Evolutionary conservation across 1,139 yeast genomes (phyloP).

Genomic region (Blastobotrys proliferans): DNA sequence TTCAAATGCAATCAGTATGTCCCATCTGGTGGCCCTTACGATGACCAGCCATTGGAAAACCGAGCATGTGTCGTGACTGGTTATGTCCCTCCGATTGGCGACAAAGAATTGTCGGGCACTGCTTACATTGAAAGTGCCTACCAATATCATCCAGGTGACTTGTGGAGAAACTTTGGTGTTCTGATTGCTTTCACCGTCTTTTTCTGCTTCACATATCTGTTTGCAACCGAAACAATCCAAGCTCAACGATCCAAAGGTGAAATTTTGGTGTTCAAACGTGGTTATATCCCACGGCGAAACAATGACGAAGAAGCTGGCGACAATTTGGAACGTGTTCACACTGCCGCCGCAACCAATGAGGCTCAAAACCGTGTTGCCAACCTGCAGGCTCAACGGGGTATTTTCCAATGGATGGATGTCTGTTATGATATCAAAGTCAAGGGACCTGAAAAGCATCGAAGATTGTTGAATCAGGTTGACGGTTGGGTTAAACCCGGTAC

Average conservation of each 20-base stretch:
- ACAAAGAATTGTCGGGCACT: conserved; percentile 51
- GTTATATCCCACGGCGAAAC: conserved; percentile 34
- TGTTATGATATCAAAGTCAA: conserved; percentile 71
- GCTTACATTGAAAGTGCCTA: conserved; percentile 47
- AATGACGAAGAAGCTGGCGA: conserved; percentile 32
- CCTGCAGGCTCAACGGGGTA: conserved; percentile 34
- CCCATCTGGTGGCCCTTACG: conserved; percentile 51
- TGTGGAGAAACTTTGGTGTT: conserved; percentile 86
- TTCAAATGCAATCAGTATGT: conserved; percentile 45
- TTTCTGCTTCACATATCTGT: conserved; percentile 53
- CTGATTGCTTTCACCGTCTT: conserved; percentile 51
- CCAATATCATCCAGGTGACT: conserved; percentile 52
- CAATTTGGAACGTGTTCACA: too few species aligned
- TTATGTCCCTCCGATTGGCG: conserved; percentile 39
- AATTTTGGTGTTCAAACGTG: conserved; percentile 60
- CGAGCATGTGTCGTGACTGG: conserved; percentile 64
- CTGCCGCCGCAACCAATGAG: conserved; percentile 21
- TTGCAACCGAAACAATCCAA: conserved; percentile 60
- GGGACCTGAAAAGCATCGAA: conserved; percentile 46
- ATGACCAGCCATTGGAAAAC: conserved; percentile 37
- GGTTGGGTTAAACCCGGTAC: conserved; percentile 63
- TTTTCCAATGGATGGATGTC: conserved; percentile 77
- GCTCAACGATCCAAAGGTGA: conserved; percentile 85
- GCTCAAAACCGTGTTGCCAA: conserved; percentile 19
- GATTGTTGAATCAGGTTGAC: conserved; percentile 50